Percentiles rank a stretch among this genome's conserved stretches.
Evolutionary conservation across 2,329 filamentous ascomycete species (phyloP).

Genomic region (Aspergillus piperis): DNA sequence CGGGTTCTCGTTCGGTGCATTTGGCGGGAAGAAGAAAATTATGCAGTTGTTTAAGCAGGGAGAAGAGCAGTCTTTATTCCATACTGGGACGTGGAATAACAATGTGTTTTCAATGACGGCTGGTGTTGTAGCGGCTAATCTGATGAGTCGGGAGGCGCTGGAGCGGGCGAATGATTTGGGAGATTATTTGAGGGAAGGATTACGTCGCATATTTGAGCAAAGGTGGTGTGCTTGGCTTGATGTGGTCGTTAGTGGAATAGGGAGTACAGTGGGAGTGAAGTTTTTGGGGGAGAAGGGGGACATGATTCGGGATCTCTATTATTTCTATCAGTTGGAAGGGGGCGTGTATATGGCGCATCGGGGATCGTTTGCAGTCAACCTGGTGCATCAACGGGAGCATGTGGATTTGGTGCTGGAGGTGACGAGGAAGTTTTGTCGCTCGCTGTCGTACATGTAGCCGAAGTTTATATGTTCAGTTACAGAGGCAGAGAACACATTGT

Average conservation of each 20-base stretch:
- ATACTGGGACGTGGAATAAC: slow-evolving; percentile 70
- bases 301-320: neutral
- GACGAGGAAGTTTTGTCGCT: neutral
- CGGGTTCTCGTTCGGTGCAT: slow-evolving; percentile 66
- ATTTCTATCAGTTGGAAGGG: neutral
- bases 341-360: neutral
- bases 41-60: slow-evolving; percentile 61
- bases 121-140: slow-evolving; percentile 43
- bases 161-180: slow-evolving; percentile 30
- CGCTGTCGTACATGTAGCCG: too few species aligned
- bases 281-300: neutral
- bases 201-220: slow-evolving; percentile 9
- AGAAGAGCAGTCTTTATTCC: slow-evolving; percentile 41
- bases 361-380: neutral
- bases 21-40: slow-evolving; percentile 62
- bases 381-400: neutral
- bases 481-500: too few species aligned
- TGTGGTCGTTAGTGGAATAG: neutral
- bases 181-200: slow-evolving; percentile 21
- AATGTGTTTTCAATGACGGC: slow-evolving; percentile 63
- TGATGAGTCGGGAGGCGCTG: slow-evolving; percentile 25
- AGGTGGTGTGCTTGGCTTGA: neutral
- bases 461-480: too few species aligned
- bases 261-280: neutral
- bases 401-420: neutral